These are phyloP conservation scores for Pelargonium citronellum DNA, from an alignment of 441 rosid species.

Conservation along the genomic window DNA sequence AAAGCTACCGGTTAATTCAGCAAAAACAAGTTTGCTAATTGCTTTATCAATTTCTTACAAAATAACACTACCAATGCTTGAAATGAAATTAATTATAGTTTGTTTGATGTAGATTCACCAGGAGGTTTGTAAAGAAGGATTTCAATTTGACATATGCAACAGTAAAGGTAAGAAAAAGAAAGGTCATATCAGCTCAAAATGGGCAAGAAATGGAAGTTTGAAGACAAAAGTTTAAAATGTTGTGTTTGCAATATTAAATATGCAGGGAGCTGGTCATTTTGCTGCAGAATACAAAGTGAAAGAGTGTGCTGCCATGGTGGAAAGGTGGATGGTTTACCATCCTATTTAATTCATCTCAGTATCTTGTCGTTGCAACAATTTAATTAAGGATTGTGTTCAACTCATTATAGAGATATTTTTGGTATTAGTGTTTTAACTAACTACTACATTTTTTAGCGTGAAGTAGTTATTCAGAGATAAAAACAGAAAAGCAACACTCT, in stretches of 20 bases:
- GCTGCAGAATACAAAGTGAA: background rate
- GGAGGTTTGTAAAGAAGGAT: background rate
- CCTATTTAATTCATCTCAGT: background rate
- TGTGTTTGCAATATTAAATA: background rate
- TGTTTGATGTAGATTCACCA: background rate
- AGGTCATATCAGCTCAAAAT: too few species aligned
- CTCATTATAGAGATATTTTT: too few species aligned
- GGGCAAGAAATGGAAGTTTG: too few species aligned
- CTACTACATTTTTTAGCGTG: too few species aligned
- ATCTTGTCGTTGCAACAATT: background rate
- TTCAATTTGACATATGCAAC: background rate
- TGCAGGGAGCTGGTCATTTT: background rate
- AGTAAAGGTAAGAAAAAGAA: background rate
- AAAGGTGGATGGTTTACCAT: background rate
- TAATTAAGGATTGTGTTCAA: too few species aligned
- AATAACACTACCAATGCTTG: background rate
- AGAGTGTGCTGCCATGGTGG: background rate
- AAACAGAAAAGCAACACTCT: too few species aligned
- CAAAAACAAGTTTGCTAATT: too few species aligned
- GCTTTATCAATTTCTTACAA: too few species aligned
- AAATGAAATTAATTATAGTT: background rate
- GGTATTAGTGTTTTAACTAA: too few species aligned
- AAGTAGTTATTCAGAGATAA: too few species aligned
- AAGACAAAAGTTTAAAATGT: too few species aligned
- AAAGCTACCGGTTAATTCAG: background rate